Base-by-base conservation (phyloP, 1,284 basidiomycete genomes). In the Hemileia vastatrix region DNA sequence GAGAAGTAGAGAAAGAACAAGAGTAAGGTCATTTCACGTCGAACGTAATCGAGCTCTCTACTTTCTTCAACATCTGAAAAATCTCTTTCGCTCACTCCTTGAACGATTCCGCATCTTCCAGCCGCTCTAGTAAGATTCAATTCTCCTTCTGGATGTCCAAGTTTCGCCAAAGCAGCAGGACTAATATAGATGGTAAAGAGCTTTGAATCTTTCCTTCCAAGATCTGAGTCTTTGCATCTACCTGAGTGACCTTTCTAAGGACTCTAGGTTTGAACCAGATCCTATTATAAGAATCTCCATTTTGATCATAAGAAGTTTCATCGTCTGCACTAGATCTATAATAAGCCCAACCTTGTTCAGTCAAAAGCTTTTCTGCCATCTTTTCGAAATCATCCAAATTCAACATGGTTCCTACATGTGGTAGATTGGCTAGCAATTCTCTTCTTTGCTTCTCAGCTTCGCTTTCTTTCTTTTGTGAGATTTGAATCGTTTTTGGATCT, bases 111-210 rank as follows among this genome's bases (percentile, higher is more conserved):
- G 1, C 83, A 81, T 53, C 80, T 79, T n/a, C 81, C 83, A 4
- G 85, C 84, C 1, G 85, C 91, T 52, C 80, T 80, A 1, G 88
- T 88, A 64, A 94, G 84, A 76, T 92, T 93, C 49, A 93, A 79
- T 77, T 95, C 92, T 18, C 92, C 92, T 63, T 93, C 88, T 0
- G 90, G 89, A 72, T 95, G 92, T 1, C 90, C 90, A 2, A 94
- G 80, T 70, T 86, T 87, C n/a, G 90, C 90, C 67, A 93, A 84
- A 3, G 90, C 91, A 21, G 87, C 87, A 11, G 87, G 89, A 50
- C 84, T 85, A 53, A 90, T 88, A 76, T 91, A 93, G 15, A 93
- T 79, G 0, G 90, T 90, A 4, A 79, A 58, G 2, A 65, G 43
- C 63, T 91, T n/a, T n/a, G n/a, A n/a, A n/a, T 84, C 56, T 80